Base-by-base conservation (phyloP, 768 basidiomycete species). In the Glaciozyma antarctica region DNA sequence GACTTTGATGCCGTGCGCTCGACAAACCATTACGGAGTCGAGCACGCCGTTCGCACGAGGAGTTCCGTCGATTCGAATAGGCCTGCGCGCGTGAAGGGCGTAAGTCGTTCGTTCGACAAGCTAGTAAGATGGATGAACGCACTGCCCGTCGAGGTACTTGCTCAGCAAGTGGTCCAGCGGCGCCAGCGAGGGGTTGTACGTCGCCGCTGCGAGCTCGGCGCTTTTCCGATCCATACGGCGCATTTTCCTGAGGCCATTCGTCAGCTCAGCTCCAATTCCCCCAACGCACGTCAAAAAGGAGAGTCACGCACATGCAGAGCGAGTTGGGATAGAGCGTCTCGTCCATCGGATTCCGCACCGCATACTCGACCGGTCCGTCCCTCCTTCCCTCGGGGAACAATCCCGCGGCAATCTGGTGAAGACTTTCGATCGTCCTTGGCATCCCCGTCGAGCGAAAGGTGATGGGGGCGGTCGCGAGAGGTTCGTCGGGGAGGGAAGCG, bases 21-120 rank as follows among this genome's bases (percentile, higher is more conserved):
- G 77, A 9, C 87, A 82, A 10, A 88, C 85, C 45, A 58, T 60
- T 2, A 68, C n/a, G 12, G 87, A 87, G 75, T 88, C 87, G 63
- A 88, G 78, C 16, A 90, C 81, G 9, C 87, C 87, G 19, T 84
- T 87, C 5, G 85, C 86, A 60, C 86, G 77, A 2, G 88, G 88
- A 73, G 82, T 84, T 0, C 87, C 86, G 68, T 90, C 75, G 21
- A 90, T 77, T 15, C 87, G 82, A 17, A 91, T 76, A 1, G 86
- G 84, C 34, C 82, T 84, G 0, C 80, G 41, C 87, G 76, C 73
- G 86, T 86, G 86, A 0, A 17, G 2, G 15, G 8, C 3, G 53
- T 45, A 21, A 60, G 28, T 38, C 32, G 9, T n/a, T n/a, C 32
- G 9, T 4, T 32, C 32, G 45, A 43, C 24, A 9, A 17, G 30